Percentiles rank a stretch among this genome's conserved stretches.
phyloP scores from a whole-genome alignment of 2,329 filamentous ascomycete species.

The Chrysoporthe cubensis region DNA sequence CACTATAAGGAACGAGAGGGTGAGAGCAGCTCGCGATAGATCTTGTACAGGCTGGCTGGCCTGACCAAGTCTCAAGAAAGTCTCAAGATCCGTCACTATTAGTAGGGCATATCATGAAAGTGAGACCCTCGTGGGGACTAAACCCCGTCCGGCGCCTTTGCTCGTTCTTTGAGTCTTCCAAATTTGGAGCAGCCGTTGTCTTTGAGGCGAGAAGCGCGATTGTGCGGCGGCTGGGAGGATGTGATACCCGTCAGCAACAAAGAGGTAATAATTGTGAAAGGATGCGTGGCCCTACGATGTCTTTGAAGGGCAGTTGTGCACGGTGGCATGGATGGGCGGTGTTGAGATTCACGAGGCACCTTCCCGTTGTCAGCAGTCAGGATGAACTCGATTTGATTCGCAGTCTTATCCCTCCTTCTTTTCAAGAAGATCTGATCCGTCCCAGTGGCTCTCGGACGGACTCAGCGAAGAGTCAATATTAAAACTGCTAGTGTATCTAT shows the following conservation, averaged over 20 bases:
- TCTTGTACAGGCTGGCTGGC: not conserved
- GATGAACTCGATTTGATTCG: not conserved
- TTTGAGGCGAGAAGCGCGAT: not conserved
- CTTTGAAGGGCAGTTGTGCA: not conserved
- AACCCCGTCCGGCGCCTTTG: not conserved
- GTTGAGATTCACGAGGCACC: not conserved
- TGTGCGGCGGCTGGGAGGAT: not conserved
- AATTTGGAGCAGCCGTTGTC: not conserved
- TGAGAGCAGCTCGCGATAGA: not conserved
- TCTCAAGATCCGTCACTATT: not conserved
- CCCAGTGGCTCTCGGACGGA: not conserved
- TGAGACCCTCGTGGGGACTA: not conserved
- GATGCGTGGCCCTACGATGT: not conserved
- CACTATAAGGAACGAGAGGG: not conserved
- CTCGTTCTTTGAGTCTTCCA: not conserved
- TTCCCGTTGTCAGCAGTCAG: not conserved
- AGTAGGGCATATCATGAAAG: not conserved
- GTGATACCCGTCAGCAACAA: not conserved
- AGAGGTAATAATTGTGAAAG: not conserved
- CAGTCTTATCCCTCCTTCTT: not conserved
- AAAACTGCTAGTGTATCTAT: conserved; percentile 18
- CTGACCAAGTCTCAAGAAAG: not conserved
- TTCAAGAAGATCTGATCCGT: not conserved
- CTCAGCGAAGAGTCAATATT: not conserved
- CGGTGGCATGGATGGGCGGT: not conserved